These are phyloP conservation scores for Parastagonospora avenae DNA, from an alignment of 2,329 filamentous ascomycete genomes.

Conservation along the genomic window DNA sequence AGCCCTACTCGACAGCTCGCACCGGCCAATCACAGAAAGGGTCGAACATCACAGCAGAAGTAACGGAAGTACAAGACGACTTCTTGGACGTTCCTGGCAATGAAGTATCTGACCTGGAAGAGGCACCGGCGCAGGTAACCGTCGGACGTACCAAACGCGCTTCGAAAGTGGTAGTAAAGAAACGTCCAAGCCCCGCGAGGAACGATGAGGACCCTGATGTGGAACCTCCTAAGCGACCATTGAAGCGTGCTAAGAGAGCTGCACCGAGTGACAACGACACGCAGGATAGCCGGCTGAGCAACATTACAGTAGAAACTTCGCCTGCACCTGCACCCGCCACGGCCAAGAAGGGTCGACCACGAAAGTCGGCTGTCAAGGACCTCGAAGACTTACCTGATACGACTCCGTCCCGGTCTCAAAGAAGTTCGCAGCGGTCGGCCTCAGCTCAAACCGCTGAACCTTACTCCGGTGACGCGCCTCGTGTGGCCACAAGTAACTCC, in stretches of 20 bases:
- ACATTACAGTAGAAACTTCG: slow-evolving; percentile 7
- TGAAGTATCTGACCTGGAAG: no score
- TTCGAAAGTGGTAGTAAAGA: slow-evolving; percentile 16
- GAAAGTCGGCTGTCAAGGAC: slow-evolving; percentile 2
- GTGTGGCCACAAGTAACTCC: slow-evolving; percentile 44
- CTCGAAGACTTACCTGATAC: slow-evolving; percentile 3
- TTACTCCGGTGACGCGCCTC: slow-evolving; percentile 33
- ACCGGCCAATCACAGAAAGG: slow-evolving; percentile 17
- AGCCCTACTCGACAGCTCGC: slow-evolving; percentile 21
- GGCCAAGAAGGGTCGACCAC: slow-evolving; percentile 19
- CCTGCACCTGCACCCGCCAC: slow-evolving; percentile 8
- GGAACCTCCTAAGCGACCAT: slow-evolving; percentile 2
- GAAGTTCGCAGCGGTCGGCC: slow-evolving; percentile 23
- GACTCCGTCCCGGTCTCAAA: slow-evolving; percentile 22
- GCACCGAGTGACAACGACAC: slow-evolving; percentile 6
- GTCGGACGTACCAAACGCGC: slow-evolving; percentile 1
- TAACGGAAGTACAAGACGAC: background rate
- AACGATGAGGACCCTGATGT: slow-evolving; percentile 2
- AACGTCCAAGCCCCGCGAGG: slow-evolving; percentile 13
- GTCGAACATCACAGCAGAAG: background rate
- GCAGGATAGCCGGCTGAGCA: slow-evolving; percentile 13
- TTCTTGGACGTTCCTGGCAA: background rate
- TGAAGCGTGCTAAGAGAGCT: slow-evolving; percentile 24
- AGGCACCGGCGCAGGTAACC: no score
- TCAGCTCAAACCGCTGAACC: slow-evolving; percentile 7